Percentiles rank a stretch among this genome's conserved stretches.
Conservation (phyloP, 257 asterid genomes). For the Solanum ossicruentum region DNA sequence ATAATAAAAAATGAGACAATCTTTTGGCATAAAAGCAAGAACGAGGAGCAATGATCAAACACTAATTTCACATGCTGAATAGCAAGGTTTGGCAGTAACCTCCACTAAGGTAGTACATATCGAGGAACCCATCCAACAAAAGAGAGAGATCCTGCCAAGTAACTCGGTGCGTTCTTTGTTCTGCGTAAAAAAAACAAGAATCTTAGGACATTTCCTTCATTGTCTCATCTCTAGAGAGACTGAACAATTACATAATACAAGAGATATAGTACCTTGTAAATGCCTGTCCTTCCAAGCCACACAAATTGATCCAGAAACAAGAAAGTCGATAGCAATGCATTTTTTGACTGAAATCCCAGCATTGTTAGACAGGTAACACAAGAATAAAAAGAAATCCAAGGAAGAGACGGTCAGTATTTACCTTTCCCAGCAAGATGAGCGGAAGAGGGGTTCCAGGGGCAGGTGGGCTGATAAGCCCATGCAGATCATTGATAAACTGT, state of each 20-base stretch:
- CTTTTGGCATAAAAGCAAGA: neutral
- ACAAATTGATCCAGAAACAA: slow-evolving; percentile 88
- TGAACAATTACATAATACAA: neutral
- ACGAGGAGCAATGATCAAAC: neutral
- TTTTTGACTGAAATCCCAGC: slow-evolving; percentile 60
- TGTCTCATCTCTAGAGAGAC: neutral
- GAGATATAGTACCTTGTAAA: slow-evolving; percentile 50
- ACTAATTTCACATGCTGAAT: neutral
- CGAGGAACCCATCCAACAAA: slow-evolving; percentile 84
- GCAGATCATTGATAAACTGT: slow-evolving; percentile 93
- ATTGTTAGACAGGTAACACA: neutral
- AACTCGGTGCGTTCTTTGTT: slow-evolving; percentile 75
- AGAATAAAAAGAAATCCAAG: neutral
- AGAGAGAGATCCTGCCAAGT: slow-evolving; percentile 78
- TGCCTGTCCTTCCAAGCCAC: slow-evolving; percentile 92
- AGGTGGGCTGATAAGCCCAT: slow-evolving; percentile 69
- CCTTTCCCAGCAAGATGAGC: slow-evolving; percentile 80
- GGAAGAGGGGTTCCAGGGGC: slow-evolving; percentile 92
- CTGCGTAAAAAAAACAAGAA: slow-evolving; percentile 17
- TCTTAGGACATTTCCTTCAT: neutral
- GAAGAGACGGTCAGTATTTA: slow-evolving; percentile 9
- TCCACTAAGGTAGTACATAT: slow-evolving; percentile 68
- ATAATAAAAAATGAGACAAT: neutral
- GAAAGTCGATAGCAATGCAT: slow-evolving; percentile 81
- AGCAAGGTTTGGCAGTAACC: slow-evolving; percentile 22